A percentile compares a stretch with the other conserved stretches of the same genome.
These are phyloP conservation scores for Rhizopogon vesiculosus DNA, from an alignment of 768 basidiomycete genomes.

Conservation along the genomic window DNA sequence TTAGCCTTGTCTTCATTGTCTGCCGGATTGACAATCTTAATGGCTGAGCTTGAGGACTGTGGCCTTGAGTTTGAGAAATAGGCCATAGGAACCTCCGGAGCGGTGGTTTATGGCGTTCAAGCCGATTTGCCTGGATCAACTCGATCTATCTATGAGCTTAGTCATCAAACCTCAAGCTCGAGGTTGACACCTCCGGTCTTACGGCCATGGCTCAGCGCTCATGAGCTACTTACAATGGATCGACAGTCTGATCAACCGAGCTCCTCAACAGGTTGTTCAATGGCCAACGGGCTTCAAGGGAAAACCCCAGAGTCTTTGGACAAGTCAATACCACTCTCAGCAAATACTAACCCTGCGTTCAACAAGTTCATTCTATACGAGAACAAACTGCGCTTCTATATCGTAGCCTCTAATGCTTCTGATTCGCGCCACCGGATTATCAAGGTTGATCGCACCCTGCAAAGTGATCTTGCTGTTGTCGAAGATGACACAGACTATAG, in stretches of 20 bases:
- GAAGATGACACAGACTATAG: constrained; percentile 90
- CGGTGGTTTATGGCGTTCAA: background rate
- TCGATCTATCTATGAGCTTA: background rate
- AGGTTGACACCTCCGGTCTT: no score
- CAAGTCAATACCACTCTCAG: background rate
- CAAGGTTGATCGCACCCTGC: constrained; percentile 86
- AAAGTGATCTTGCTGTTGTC: constrained; percentile 67
- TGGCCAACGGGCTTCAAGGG: background rate
- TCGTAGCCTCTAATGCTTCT: constrained; percentile 86
- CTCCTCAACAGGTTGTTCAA: background rate
- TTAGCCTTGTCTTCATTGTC: constrained; percentile 37
- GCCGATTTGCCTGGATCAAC: background rate
- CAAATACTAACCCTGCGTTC: constrained; percentile 14
- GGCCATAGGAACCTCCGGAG: constrained; percentile 42
- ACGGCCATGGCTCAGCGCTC: no score
- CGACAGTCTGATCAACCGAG: background rate
- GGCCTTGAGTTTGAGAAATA: constrained; percentile 67
- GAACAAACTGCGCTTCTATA: constrained; percentile 84
- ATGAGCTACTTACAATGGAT: no score
- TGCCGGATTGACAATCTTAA: constrained; percentile 68
- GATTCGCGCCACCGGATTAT: constrained; percentile 88
- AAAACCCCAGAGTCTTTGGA: background rate
- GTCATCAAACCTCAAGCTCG: background rate
- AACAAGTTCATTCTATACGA: constrained; percentile 95
- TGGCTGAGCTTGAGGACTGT: constrained; percentile 51